Base-by-base conservation (phyloP, 345 rosid species). In the Citropsis articulata region DNA sequence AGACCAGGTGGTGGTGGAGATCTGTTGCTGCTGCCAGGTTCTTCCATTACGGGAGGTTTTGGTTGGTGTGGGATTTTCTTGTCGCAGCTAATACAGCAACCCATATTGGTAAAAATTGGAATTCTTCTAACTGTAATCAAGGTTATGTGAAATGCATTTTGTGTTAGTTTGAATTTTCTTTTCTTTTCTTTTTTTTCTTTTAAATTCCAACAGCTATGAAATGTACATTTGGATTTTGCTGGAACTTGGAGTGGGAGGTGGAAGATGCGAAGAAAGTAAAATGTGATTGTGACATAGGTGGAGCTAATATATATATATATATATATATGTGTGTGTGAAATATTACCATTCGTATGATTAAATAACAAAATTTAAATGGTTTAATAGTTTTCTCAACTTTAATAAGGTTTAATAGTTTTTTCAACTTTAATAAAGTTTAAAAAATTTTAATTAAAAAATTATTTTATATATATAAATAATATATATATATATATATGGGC, bases 61-160 rank as follows among this genome's bases (percentile, higher is more conserved):
- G 84, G 79, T 42, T 69, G 82, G 28, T 65, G 27, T 33, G 48
- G 72, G 75, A 62, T 75, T 81, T 65, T 80, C 0, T 33, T 4
- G 71, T 75, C 65, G 81, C 87, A 66, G 85, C 93, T 89, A 12
- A 87, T 22, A 77, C 94, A 89, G 79, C 93, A 90, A 79, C 93
- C 91, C 93, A 90, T 90, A 69, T 55, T 35, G 65, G 6, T 5
- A 8, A 56, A 22, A 60, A 30, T 33, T 13, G 27, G 25, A 35
- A 45, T 45, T 45, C 50, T 45, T 45, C 18, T 45, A 45, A 6
- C 68, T 5, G 8, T 6, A 56, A 27, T 14, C 8, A 42, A 62
- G 24, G 66, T 24, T 10, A 12, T 28, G 57, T 42, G 18, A 57
- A 72, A 22, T 22, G n/a, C 76, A 25, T 61, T 33, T 16, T 18